Base-by-base conservation (phyloP, 2,329 filamentous ascomycete genomes). In the Uncinocarpus reesii region DNA sequence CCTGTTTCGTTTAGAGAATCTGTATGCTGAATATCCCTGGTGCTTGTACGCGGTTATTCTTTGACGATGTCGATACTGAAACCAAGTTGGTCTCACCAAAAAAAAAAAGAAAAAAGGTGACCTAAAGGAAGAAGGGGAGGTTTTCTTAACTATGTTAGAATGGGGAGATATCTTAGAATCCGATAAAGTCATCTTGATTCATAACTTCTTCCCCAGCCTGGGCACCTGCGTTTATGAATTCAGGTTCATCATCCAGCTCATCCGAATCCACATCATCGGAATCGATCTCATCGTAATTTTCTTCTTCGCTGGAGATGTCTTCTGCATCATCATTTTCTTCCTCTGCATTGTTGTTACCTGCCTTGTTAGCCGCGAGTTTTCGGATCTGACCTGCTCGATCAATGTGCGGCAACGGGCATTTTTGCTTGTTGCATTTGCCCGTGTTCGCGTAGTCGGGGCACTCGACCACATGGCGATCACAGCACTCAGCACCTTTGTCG, bases 361-460 rank as follows among this genome's bases (percentile, higher is more conserved):
- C 53, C 55, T 64, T 65, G 60, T 65, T 65, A 54, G 72, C 69
- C 50, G 69, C 69, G 58, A 75, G 73, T 65, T 77, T 78, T 65
- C 78, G 76, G 64, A 83, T 81, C 61, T 86, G 84, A 60, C 85
- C 88, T 63, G 88, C 88, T 68, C 86, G 81, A 70, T 92, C 86
- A 63, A 90, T 80, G 69, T 98, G 92, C 51, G 81, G 84, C 47
- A 95, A 77, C 63, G 83, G 84, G 73, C 90, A 96, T 56, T 82
- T 81, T 67, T 82, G 80, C 64, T 78, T 80, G 64, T 80, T 81
- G 78, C 92, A 98, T 53, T 75, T 73, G 59, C 90, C 90, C 52
- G 79, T 86, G 69, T 95, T 94, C 76, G 86, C 86, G 72, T 93
- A 95, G 65, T 94, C 85, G 53, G 92, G 90, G 67, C 92, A 96